These are phyloP conservation scores for Colletotrichum nymphaeae DNA, from an alignment of 2,329 filamentous ascomycete species.

Conservation along the genomic window DNA sequence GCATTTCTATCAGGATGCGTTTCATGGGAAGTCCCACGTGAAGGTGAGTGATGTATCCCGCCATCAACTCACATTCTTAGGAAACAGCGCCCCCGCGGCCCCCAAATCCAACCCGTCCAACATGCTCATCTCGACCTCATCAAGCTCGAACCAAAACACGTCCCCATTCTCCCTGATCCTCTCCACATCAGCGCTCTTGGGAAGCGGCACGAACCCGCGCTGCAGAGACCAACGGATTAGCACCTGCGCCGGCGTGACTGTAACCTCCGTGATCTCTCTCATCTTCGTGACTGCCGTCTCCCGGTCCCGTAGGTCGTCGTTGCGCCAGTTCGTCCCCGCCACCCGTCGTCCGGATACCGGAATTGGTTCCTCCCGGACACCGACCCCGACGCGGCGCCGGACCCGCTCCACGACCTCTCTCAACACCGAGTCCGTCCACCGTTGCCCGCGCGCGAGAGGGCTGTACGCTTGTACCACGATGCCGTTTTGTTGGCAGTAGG, in stretches of 20 bases:
- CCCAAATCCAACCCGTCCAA: constrained; percentile 46
- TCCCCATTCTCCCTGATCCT: constrained; percentile 71
- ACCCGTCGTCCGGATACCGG: background rate
- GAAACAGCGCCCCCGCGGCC: constrained; percentile 43
- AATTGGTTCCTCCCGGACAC: no score
- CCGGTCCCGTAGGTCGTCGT: background rate
- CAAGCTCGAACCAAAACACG: constrained; percentile 70
- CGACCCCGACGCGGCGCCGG: background rate
- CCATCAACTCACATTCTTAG: constrained; percentile 41
- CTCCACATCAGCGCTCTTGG: constrained; percentile 71
- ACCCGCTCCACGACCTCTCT: background rate
- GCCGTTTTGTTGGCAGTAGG: constrained; percentile 79
- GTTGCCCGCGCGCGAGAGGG: constrained; percentile 48
- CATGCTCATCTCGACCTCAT: constrained; percentile 64
- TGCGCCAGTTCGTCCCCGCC: background rate
- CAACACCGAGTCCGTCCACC: constrained; percentile 65
- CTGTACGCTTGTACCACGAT: constrained; percentile 64
- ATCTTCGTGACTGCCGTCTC: constrained; percentile 46
- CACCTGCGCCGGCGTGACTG: constrained; percentile 67
- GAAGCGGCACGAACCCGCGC: constrained; percentile 75
- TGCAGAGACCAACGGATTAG: constrained; percentile 77
- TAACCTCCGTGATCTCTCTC: constrained; percentile 65
- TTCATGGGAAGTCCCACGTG: no score
- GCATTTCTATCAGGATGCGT: no score
- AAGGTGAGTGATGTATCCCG: background rate